Percentiles rank a stretch among this genome's conserved stretches.
Evolutionary conservation across 1,284 basidiomycete species (phyloP).

Genomic region (Ustanciosporium gigantosporum): DNA sequence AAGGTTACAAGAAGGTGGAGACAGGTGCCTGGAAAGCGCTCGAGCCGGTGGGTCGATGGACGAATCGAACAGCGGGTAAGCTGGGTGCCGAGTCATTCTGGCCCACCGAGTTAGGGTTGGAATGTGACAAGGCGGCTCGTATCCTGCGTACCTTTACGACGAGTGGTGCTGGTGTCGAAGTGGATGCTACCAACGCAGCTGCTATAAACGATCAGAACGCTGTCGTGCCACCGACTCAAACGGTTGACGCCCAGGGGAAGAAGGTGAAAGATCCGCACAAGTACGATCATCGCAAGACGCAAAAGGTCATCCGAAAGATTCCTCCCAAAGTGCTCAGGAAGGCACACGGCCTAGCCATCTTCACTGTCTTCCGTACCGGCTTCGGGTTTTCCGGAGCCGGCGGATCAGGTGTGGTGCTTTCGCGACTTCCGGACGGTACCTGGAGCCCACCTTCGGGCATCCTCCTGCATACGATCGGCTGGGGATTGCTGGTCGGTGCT

Average conservation of each 20-base stretch:
- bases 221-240: conserved; percentile 16
- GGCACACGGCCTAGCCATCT: conserved; percentile 54
- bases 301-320: conserved; percentile 58
- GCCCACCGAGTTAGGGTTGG: conserved; percentile 46
- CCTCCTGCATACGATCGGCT: conserved; percentile 56
- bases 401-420: conserved; percentile 58
- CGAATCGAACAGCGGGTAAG: conserved; percentile 40
- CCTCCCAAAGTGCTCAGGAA: conserved; percentile 46
- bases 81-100: conserved; percentile 56
- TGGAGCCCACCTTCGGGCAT: conserved; percentile 59
- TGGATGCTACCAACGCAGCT: conserved; percentile 24
- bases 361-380: conserved; percentile 59
- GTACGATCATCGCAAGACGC: conserved; percentile 54
- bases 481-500: conserved; percentile 56
- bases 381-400: conserved; percentile 44
- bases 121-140: conserved; percentile 55
- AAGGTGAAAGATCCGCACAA: conserved; percentile 41
- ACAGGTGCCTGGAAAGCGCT: conserved; percentile 45
- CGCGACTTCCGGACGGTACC: conserved; percentile 52
- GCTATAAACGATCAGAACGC: conserved; percentile 20
- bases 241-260: conserved; percentile 27
- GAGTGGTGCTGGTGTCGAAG: conserved; percentile 41
- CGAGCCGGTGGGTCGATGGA: conserved; percentile 40
- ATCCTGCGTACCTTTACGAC: conserved; percentile 53
- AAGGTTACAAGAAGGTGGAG: conserved; percentile 48